Base-by-base conservation (phyloP, 78 protist genomes). In the Neovahlkampfia damariscottae region DNA sequence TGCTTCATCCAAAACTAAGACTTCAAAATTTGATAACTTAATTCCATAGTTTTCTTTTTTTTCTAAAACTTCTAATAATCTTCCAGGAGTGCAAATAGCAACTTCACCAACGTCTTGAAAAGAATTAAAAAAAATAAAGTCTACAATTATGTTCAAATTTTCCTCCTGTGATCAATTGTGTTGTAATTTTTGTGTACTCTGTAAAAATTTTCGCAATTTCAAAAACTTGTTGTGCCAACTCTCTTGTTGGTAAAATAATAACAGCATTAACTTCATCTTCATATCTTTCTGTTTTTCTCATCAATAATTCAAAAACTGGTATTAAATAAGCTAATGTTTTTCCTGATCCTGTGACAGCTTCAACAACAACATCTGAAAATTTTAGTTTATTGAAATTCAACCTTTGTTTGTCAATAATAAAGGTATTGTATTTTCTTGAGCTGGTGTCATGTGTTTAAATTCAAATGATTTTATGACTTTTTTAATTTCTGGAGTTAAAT, bases 1-100 rank as follows among this genome's bases (percentile, higher is more conserved):
- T 1, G 95, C 95, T 75, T 93, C 97, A 75, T 93, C 97, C 6
- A 93, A 72, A 3, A 93, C 82, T 39, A 92, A 80, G 38, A 93
- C 59, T 74, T 92, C 95, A 36, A 93, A 77, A 39, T 69, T 69
- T 69, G 10, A n/a, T 38, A 69, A 10, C 19, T 38, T 19, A 10
- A 10, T 19, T 69, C 38, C 72, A n/a, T 10, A n/a, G 19, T 10
- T 19, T 69, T 19, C 38, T 19, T 19, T 69, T 10, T 72, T 62
- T 19, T 76, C 6, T 32, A 84, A 9, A 29, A 86, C 38, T 74
- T 87, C 87, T 31, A 87, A 67, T 34, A 88, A 41, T 38, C 96
- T 74, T 31, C 96, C 96, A 27, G 96, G 96, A 31, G 96, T 91
- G 38, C 94, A 92, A 28, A 91, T 66, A 28, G 84, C 39, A 41